Evolutionary conservation across 257 asterid species (phyloP), one percentile per base, ranked within the genome.

Genomic region (Scutellaria minor): DNA sequence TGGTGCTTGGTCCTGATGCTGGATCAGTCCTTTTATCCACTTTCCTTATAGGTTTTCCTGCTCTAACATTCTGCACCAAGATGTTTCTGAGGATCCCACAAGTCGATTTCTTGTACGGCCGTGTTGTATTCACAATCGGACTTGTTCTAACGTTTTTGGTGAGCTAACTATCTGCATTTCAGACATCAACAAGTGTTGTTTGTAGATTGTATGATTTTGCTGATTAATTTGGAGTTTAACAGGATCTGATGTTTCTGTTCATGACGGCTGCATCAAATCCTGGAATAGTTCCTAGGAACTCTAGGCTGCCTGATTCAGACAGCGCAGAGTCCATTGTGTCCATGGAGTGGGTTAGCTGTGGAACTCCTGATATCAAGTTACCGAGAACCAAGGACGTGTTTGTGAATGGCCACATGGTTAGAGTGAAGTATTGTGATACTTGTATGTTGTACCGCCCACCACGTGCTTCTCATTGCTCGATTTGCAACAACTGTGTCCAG

Each of bases 391-490:
- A 83, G 82, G 98, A 86, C 35, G 78, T 93, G 7, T 0, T 53
- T 40, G 87, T 93, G 75, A 85, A 91, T 31, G 97, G 98, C 4
- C 82, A 81, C 76, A 77, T 80, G 0, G 83, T 91, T 54, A 83
- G 79, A 77, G 92, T 93, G 78, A 93, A 93, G 82, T 93, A 71
- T 77, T 90, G 97, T 37, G 97, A 93, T 53, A 93, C 98, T 59
- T 93, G 98, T 70, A 73, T 87, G 76, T 71, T 93, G 12, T 93
- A 91, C 78, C 96, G 97, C 55, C 96, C 98, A 2, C 96, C 97
- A 20, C 97, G 97, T 50, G 93, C 96, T 9, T 93, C 97, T 73
- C 97, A 94, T 83, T 94, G 97, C 90, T 93, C 98, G 5, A 84
- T 91, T 58, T 93, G 97, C 94, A 93, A 93, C 80, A 93, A 89